Conservation (phyloP, 202 grass and related monocot genomes). For the Digitaria exilis region DNA sequence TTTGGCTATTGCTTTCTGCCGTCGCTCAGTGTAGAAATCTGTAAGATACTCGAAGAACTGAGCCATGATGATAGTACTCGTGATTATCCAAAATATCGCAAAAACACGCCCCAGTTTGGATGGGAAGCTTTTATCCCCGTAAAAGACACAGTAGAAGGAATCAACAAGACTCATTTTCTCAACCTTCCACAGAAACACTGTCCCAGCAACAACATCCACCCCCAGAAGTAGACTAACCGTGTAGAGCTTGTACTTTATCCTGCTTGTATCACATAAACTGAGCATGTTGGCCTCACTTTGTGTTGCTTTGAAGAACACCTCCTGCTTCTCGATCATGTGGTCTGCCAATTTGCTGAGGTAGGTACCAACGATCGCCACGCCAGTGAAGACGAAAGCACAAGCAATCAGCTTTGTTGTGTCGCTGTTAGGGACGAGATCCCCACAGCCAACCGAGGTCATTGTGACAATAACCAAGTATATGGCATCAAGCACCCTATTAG, state of each 20-base stretch:
- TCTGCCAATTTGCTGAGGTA: constrained; percentile 75
- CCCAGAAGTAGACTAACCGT: constrained; percentile 49
- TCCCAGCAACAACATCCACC: constrained; percentile 47
- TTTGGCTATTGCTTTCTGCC: constrained; percentile 79
- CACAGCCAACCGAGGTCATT: constrained; percentile 87
- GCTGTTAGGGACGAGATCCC: constrained; percentile 80
- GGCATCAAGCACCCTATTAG: constrained; percentile 73
- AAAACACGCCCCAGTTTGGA: constrained; percentile 68
- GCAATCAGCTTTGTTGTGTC: constrained; percentile 68
- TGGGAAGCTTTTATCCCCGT: constrained; percentile 86
- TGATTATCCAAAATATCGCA: constrained; percentile 82
- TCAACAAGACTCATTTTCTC: constrained; percentile 82
- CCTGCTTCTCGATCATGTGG: constrained; percentile 70
- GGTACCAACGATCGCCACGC: constrained; percentile 63
- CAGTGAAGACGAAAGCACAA: constrained; percentile 71
- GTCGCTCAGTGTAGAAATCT: constrained; percentile 59
- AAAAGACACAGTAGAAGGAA: constrained; percentile 87
- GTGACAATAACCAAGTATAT: constrained; percentile 85
- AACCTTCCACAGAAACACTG: constrained; percentile 76
- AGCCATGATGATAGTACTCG: constrained; percentile 67
- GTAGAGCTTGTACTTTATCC: constrained; percentile 83
- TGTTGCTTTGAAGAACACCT: constrained; percentile 78
- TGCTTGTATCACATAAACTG: constrained; percentile 57
- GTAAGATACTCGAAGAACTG: constrained; percentile 85
- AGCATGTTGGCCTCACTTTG: constrained; percentile 65